Conservation (phyloP, 2,329 filamentous ascomycete genomes). For the Aspergillus sclerotialis region DNA sequence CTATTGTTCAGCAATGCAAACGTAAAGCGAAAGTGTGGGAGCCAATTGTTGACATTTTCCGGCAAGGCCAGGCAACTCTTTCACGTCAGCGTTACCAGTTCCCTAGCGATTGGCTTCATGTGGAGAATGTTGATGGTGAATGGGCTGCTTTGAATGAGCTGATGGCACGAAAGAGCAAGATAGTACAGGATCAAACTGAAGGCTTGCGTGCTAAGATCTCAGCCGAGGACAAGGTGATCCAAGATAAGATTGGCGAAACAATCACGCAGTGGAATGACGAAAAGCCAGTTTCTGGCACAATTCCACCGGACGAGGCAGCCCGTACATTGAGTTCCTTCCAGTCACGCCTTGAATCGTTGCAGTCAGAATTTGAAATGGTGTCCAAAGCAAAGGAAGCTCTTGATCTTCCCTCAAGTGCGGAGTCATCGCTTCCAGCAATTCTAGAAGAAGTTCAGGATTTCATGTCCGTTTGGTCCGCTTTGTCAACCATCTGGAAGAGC, state of each 20-base stretch:
- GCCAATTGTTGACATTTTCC: constrained; percentile 91
- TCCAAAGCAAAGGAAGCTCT: constrained; percentile 95
- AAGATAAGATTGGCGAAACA: constrained; percentile 79
- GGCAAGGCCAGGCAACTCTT: constrained; percentile 88
- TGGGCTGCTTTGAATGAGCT: constrained; percentile 93
- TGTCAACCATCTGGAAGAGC: constrained; percentile 95
- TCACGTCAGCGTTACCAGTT: constrained; percentile 90
- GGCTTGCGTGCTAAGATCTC: constrained; percentile 89
- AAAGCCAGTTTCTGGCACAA: constrained; percentile 92
- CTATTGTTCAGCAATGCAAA: constrained; percentile 92
- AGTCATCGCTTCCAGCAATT: constrained; percentile 75
- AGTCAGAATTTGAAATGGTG: constrained; percentile 86
- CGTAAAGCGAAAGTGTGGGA: constrained; percentile 90
- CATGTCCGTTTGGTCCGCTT: constrained; percentile 93
- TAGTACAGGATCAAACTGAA: constrained; percentile 94
- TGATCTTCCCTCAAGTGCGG: constrained; percentile 71
- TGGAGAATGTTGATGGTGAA: constrained; percentile 92
- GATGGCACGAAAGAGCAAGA: constrained; percentile 82
- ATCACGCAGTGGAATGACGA: constrained; percentile 88
- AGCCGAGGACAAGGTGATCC: constrained; percentile 86
- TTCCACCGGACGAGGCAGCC: constrained; percentile 82
- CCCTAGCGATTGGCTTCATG: constrained; percentile 85
- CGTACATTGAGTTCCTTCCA: constrained; percentile 77
- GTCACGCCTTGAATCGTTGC: constrained; percentile 72
- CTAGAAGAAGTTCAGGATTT: constrained; percentile 97